Conservation (phyloP, 2,329 filamentous ascomycete species). For the Alternaria brassicicola region DNA sequence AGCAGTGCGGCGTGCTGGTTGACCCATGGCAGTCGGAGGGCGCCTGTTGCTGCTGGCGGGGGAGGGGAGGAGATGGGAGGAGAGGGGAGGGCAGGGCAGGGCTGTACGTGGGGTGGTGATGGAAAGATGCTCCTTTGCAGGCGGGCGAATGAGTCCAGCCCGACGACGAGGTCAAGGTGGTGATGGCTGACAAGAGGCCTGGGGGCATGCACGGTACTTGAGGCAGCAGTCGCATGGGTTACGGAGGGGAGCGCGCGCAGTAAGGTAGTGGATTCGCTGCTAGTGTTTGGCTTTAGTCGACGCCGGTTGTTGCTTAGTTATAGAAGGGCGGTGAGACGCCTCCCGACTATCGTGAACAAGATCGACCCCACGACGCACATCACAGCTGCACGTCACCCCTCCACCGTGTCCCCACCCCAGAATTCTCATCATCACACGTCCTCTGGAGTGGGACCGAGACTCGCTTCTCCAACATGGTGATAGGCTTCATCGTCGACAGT, state of each 20-base stretch:
- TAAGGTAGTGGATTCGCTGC: background rate
- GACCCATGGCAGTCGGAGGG: conserved; percentile 38
- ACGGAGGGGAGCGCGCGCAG: conserved; percentile 6
- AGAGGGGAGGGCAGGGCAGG: too few relatives aligned
- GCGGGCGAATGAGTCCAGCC: background rate
- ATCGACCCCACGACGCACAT: conserved; percentile 2
- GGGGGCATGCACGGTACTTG: background rate
- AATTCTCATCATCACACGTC: background rate
- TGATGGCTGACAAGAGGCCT: conserved; percentile 15
- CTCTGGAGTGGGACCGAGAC: background rate
- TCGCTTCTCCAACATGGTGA: background rate
- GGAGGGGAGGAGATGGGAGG: background rate
- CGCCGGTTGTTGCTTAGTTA: conserved; percentile 3
- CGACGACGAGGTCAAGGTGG: background rate
- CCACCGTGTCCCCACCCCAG: background rate
- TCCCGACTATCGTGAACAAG: conserved; percentile 3
- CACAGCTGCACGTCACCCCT: conserved; percentile 1
- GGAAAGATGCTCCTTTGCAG: background rate
- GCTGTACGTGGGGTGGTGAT: background rate
- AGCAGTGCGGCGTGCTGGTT: conserved; percentile 26
- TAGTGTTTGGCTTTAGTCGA: background rate
- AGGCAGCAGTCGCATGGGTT: conserved; percentile 2
- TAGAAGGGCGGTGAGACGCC: conserved; percentile 13
- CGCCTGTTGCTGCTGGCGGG: background rate
- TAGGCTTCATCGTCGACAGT: background rate